Evolutionary conservation across 2,329 filamentous ascomycete genomes (phyloP).

Genomic region (Cadophora sp.): DNA sequence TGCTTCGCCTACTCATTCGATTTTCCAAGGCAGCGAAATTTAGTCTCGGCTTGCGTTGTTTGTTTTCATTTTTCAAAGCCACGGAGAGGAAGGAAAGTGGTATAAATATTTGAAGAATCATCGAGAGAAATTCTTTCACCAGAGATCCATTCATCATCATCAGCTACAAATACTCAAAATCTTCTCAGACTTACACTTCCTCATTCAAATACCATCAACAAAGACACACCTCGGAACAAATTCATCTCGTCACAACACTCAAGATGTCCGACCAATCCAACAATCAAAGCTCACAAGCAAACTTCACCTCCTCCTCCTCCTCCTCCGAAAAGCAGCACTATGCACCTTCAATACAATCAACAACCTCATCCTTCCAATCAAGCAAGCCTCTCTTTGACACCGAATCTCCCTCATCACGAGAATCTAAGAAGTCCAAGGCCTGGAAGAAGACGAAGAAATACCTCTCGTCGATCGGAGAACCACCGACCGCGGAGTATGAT

Average conservation of each 20-base stretch:
- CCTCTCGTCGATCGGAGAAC: conserved; percentile 30
- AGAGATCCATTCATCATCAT: background rate
- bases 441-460: conserved; percentile 33
- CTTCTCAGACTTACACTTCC: background rate
- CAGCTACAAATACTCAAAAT: background rate
- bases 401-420: background rate
- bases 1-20: background rate
- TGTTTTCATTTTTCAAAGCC: background rate
- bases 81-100: background rate
- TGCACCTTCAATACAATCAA: conserved; percentile 21
- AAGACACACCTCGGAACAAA: background rate
- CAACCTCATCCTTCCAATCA: conserved; percentile 12
- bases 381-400: background rate
- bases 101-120: background rate
- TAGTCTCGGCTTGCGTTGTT: background rate
- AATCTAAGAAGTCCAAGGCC: conserved; percentile 20
- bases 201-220: background rate
- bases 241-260: background rate
- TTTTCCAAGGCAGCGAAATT: background rate
- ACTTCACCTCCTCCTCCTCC: background rate
- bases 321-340: background rate
- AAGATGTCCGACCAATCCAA: conserved; percentile 4
- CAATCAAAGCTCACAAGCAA: background rate
- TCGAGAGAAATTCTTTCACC: background rate
- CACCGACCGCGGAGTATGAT: conserved; percentile 32